A percentile compares a stretch with the other conserved stretches of the same genome.
Evolutionary conservation across 768 basidiomycete genomes (phyloP).

Genomic region (Strobilomyces dryophilus): DNA sequence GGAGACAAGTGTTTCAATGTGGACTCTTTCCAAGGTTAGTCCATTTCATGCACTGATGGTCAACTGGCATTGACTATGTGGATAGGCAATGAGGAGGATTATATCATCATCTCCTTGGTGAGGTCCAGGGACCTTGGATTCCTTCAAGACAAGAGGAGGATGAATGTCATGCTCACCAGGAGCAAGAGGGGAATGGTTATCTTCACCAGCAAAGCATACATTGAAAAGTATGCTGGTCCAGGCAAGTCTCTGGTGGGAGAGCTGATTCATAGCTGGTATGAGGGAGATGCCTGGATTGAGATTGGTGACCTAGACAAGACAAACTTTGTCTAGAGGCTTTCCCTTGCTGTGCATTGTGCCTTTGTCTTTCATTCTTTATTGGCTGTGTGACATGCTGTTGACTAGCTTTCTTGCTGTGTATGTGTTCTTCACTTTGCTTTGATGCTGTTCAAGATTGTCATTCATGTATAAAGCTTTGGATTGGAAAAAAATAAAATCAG

Average conservation of each 20-base stretch:
- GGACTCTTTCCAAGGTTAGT: conserved; percentile 74
- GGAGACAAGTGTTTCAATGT: conserved; percentile 72
- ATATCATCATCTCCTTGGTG: conserved; percentile 69
- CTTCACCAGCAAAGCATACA: conserved; percentile 56
- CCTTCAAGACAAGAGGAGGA: conserved; percentile 56
- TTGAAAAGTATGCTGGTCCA: conserved; percentile 51
- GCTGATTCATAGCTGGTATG: conserved; percentile 30
- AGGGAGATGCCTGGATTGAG: conserved; percentile 34
- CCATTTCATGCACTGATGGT: background rate
- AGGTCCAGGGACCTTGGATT: conserved; percentile 65
- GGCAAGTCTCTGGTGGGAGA: conserved; percentile 40
- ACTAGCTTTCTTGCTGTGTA: conserved; percentile 17
- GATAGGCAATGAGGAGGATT: conserved; percentile 79
- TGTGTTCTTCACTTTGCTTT: background rate
- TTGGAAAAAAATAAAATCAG: background rate
- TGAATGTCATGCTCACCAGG: conserved; percentile 86
- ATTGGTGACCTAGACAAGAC: conserved; percentile 26
- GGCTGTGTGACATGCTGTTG: conserved; percentile 13
- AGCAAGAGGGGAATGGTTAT: conserved; percentile 80
- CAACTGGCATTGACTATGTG: background rate
- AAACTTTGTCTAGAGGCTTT: conserved; percentile 13
- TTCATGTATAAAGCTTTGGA: conserved; percentile 8
- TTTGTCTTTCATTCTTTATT: background rate
- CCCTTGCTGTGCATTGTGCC: background rate
- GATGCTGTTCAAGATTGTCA: background rate